Conservation (phyloP, 768 basidiomycete genomes). For the Boletus pseudopeckii region DNA sequence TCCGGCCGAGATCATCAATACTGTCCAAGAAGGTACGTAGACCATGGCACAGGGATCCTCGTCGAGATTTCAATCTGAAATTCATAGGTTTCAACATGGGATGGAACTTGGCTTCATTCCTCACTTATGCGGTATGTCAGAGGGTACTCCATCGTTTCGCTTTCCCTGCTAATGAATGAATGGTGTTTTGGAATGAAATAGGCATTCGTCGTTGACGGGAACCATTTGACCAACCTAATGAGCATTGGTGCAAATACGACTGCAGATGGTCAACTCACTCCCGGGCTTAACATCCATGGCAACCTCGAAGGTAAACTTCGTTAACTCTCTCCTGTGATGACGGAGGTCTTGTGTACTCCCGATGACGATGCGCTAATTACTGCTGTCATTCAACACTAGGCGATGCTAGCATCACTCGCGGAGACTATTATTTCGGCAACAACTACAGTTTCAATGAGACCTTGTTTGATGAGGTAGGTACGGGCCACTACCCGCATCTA, state of each 20-base stretch:
- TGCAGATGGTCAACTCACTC: slow-evolving; percentile 5
- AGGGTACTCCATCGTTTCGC: neutral
- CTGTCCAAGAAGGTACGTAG: slow-evolving; percentile 19
- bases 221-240: slow-evolving; percentile 28
- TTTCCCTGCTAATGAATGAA: neutral
- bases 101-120: slow-evolving; percentile 16
- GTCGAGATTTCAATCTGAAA: neutral
- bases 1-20: slow-evolving; percentile 22
- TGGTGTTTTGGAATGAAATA: neutral
- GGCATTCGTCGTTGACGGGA: slow-evolving; percentile 25
- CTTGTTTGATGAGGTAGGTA: slow-evolving; percentile 17
- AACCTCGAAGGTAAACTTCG: slow-evolving; percentile 11
- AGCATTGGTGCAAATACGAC: slow-evolving; percentile 22
- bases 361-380: neutral
- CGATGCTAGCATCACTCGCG: slow-evolving; percentile 22
- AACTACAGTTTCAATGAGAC: slow-evolving; percentile 26
- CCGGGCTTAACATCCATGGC: slow-evolving; percentile 20
- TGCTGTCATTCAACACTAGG: slow-evolving; percentile 1
- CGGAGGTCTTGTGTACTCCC: neutral
- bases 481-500: neutral
- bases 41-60: neutral
- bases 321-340: neutral
- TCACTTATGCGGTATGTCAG: slow-evolving; percentile 19
- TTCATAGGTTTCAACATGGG: slow-evolving; percentile 25
- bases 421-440: slow-evolving; percentile 25